These are phyloP conservation scores for Umbilicaria muhlenbergii DNA, from an alignment of 495 filamentous ascomycete genomes.

Conservation along the genomic window DNA sequence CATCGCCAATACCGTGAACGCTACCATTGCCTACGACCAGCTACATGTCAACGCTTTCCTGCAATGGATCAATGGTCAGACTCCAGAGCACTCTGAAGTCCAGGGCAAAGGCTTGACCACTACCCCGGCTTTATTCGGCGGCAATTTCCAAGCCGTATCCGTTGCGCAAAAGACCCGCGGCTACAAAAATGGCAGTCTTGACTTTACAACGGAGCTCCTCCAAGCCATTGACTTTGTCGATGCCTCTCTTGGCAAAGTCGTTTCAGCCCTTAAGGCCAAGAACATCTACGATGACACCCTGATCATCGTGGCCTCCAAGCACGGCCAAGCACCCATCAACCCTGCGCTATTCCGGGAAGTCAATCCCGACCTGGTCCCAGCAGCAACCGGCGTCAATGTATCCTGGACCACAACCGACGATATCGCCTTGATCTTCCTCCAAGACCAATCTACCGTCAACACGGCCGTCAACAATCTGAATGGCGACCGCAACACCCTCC, in stretches of 20 bases:
- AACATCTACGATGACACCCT: constrained; percentile 17
- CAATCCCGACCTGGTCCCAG: constrained; percentile 9
- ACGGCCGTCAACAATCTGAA: constrained; percentile 16
- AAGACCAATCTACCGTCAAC: constrained; percentile 9
- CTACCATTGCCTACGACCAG: constrained; percentile 19
- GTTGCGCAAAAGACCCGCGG: constrained; percentile 21
- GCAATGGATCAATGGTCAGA: constrained; percentile 16
- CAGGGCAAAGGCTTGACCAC: constrained; percentile 3
- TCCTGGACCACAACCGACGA: constrained; percentile 16
- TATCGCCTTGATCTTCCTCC: constrained; percentile 22
- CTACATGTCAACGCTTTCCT: constrained; percentile 20
- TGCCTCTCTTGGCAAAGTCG: constrained; percentile 11
- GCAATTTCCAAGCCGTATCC: constrained; percentile 23
- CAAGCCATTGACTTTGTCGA: constrained; percentile 15
- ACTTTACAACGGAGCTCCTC: constrained; percentile 17
- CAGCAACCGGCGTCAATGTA: constrained; percentile 14
- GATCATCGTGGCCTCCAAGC: constrained; percentile 22
- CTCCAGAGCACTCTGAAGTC: constrained; percentile 13
- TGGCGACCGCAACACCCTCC: constrained; percentile 4
- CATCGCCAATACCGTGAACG: constrained; percentile 9
- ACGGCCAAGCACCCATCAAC: constrained; percentile 22
- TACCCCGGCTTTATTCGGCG: constrained; percentile 20
- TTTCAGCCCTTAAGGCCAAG: constrained; percentile 19
- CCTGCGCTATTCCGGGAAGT: constrained; percentile 15
- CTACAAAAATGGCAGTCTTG: constrained; percentile 14